Evolutionary conservation across 2,329 filamentous ascomycete genomes (phyloP).

Genomic region (Hymenoscyphus albidus): DNA sequence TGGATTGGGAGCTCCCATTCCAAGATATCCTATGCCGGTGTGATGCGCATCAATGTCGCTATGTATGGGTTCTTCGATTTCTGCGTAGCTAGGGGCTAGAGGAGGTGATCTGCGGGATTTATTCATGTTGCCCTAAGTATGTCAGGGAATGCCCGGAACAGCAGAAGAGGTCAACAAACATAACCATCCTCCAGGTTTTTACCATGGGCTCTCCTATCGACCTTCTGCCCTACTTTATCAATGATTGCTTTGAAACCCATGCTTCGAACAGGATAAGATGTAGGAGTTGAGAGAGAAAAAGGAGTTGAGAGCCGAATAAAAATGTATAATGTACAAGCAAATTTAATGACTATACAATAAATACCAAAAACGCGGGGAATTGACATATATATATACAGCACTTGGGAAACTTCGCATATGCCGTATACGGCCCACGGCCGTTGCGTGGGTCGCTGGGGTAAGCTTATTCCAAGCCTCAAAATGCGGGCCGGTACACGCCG

Average conservation of each 20-base stretch:
- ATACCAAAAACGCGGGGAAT: not conserved
- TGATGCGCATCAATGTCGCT: not conserved
- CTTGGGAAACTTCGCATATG: not conserved
- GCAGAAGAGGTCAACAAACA: not conserved
- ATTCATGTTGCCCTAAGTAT: not conserved
- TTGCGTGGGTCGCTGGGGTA: not conserved
- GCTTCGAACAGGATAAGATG: not conserved
- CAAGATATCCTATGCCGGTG: constrained; percentile 2
- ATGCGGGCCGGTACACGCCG: not conserved
- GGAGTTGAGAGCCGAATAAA: not conserved
- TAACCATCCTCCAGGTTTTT: not conserved
- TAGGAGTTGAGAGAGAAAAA: not conserved
- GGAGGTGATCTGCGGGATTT: not conserved
- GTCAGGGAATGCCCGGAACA: not conserved
- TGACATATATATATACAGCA: not conserved
- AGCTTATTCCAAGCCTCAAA: not conserved
- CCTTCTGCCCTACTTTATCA: constrained; percentile 7
- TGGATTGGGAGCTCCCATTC: constrained; percentile 5
- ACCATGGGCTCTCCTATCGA: constrained; percentile 4
- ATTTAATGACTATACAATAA: not conserved
- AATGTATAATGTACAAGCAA: not conserved
- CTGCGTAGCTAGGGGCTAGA: not conserved
- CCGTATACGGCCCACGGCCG: not conserved
- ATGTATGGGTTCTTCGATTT: not conserved
- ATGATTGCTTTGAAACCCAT: constrained; percentile 7